Evolutionary conservation across 169 alveolate genomes (phyloP).

Genomic region (Plasmodium malariae): DNA sequence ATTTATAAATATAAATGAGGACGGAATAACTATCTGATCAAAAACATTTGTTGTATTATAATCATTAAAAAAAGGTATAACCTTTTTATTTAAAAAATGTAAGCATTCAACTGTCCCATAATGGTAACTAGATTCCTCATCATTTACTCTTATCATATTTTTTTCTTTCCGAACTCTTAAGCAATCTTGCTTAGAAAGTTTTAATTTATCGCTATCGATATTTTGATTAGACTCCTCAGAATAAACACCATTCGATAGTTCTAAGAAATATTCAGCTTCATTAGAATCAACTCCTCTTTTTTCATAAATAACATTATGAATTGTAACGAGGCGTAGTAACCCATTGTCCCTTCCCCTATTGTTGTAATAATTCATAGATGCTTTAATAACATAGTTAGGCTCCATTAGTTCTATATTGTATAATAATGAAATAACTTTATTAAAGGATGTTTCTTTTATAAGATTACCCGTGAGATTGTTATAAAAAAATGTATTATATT

Average conservation of each 20-base stretch:
- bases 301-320: conserved; percentile 18
- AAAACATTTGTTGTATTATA: conserved; percentile 38
- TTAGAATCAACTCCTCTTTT: not conserved
- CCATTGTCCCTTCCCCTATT: not conserved
- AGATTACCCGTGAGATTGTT: conserved; percentile 29
- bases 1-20: conserved; percentile 9
- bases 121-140: conserved; percentile 13
- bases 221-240: not conserved
- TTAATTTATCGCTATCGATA: not conserved
- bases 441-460: conserved; percentile 55
- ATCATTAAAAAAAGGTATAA: conserved; percentile 19
- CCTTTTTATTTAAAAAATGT: conserved; percentile 44
- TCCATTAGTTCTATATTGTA: conserved; percentile 39
- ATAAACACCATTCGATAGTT: not conserved
- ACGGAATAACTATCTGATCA: conserved; percentile 52
- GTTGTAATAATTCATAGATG: conserved; percentile 47
- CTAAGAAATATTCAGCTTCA: conserved; percentile 9
- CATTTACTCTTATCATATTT: conserved; percentile 12
- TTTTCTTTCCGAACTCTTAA: not conserved
- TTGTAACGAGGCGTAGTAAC: conserved; percentile 36
- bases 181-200: conserved; percentile 5
- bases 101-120: conserved; percentile 38
- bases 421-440: conserved; percentile 39
- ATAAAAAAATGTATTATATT: conserved; percentile 58
- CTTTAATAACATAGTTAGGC: conserved; percentile 44